Conservation (phyloP, 768 basidiomycete genomes). For the Pleurotus citrinopileatus region DNA sequence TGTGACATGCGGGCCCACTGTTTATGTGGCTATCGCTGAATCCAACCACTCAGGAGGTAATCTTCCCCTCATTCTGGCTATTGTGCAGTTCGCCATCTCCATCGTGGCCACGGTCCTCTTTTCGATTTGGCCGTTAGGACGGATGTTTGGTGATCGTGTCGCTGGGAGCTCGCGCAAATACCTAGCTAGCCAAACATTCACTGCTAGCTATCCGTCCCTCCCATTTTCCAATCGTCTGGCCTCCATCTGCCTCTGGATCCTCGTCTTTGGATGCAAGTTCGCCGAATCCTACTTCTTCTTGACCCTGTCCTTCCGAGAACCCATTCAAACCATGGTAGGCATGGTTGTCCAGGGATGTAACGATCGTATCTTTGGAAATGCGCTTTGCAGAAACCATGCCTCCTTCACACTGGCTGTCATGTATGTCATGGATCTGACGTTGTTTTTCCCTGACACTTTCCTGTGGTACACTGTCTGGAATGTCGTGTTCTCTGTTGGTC, state of each 20-base stretch:
- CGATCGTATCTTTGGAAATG: conserved; percentile 82
- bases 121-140: conserved; percentile 88
- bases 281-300: conserved; percentile 98
- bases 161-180: conserved; percentile 95
- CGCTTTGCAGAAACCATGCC: conserved; percentile 88
- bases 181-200: conserved; percentile 97
- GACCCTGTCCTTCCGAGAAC: conserved; percentile 89
- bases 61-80: conserved; percentile 89
- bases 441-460: conserved; percentile 99
- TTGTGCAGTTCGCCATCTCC: conserved; percentile 95
- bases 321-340: conserved; percentile 91
- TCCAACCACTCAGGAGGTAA: conserved; percentile 60
- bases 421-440: conserved; percentile 96
- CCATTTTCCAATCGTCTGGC: conserved; percentile 62
- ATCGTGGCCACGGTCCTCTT: conserved; percentile 84
- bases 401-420: conserved; percentile 95
- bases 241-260: conserved; percentile 80
- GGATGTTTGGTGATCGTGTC: conserved; percentile 99
- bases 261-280: conserved; percentile 96
- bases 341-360: conserved; percentile 93
- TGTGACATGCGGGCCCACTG: conserved; percentile 88
- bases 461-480: conserved; percentile 99
- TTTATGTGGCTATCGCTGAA: conserved; percentile 91
- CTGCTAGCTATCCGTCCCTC: conserved; percentile 86
- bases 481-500: conserved; percentile 85